Percentiles rank a stretch among this genome's conserved stretches.
These are phyloP conservation scores for Amauroascus niger DNA, from an alignment of 2,329 filamentous ascomycete species.

Conservation along the genomic window DNA sequence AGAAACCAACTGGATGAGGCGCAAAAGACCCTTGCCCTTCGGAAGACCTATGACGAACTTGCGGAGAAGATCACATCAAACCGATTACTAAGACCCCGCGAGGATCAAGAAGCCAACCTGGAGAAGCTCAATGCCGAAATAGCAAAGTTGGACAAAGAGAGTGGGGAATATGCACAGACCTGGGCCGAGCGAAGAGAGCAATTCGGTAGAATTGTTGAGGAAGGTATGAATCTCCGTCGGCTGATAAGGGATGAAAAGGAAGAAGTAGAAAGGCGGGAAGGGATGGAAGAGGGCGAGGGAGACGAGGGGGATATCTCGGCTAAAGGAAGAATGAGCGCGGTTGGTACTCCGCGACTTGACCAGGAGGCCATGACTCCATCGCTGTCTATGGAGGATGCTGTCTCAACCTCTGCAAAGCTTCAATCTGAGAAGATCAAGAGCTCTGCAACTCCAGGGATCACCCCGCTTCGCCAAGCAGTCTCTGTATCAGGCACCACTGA, in stretches of 20 bases:
- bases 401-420: conserved; percentile 20
- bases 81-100: conserved; percentile 66
- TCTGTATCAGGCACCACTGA: conserved; percentile 19
- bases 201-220: conserved; percentile 79
- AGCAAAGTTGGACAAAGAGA: conserved; percentile 73
- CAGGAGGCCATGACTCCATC: conserved; percentile 36
- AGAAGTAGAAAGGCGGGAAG: conserved; percentile 78
- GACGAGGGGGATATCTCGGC: conserved; percentile 45
- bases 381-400: conserved; percentile 28
- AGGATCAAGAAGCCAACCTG: conserved; percentile 68
- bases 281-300: conserved; percentile 57
- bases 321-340: conserved; percentile 39
- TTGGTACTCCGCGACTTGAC: conserved; percentile 42
- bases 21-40: conserved; percentile 61
- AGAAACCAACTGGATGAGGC: conserved; percentile 67
- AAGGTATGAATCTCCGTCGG: conserved; percentile 74
- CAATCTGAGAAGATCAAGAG: conserved; percentile 28
- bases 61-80: conserved; percentile 80
- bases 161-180: conserved; percentile 66
- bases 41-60: conserved; percentile 79
- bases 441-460: conserved; percentile 24
- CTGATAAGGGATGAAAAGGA: conserved; percentile 93
- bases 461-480: conserved; percentile 32
- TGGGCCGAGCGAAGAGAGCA: conserved; percentile 80
- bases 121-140: conserved; percentile 82